These are phyloP conservation scores for Phytophthora kernoviae DNA, from an alignment of 352 stramenopile genomes.

Conservation along the genomic window DNA sequence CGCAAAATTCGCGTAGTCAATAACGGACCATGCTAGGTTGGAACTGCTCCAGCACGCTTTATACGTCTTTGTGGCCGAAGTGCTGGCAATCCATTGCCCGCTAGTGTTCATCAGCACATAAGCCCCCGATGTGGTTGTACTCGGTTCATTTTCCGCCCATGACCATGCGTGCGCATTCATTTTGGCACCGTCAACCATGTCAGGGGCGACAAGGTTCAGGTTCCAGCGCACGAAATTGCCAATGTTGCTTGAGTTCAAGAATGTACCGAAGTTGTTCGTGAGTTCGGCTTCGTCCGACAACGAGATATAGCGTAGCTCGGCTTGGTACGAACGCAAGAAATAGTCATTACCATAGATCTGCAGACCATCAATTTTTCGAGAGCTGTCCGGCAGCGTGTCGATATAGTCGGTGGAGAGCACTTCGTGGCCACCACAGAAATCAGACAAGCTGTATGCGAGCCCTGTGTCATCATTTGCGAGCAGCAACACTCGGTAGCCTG, in stretches of 20 bases:
- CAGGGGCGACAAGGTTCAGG: slow-evolving; percentile 53
- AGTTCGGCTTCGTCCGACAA: slow-evolving; percentile 34
- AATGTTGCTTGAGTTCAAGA: slow-evolving; percentile 45
- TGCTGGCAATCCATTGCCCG: slow-evolving; percentile 40
- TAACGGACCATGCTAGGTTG: slow-evolving; percentile 41
- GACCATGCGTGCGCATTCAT: slow-evolving; percentile 54
- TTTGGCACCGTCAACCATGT: slow-evolving; percentile 49
- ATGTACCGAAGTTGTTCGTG: slow-evolving; percentile 28
- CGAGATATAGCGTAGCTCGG: slow-evolving; percentile 56
- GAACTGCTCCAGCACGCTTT: slow-evolving; percentile 51
- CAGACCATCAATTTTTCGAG: slow-evolving; percentile 40
- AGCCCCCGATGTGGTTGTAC: slow-evolving; percentile 21
- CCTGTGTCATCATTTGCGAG: slow-evolving; percentile 54
- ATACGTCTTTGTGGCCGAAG: slow-evolving; percentile 24
- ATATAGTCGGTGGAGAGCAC: slow-evolving; percentile 45
- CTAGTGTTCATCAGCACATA: slow-evolving; percentile 40
- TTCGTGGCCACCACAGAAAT: slow-evolving; percentile 50
- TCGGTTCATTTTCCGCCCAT: slow-evolving; percentile 53
- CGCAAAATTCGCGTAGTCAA: slow-evolving; percentile 32
- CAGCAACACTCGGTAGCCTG: slow-evolving; percentile 44
- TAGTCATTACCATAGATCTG: slow-evolving; percentile 57
- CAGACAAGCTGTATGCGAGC: slow-evolving; percentile 38
- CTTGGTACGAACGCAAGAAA: slow-evolving; percentile 51
- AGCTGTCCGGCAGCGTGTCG: slow-evolving; percentile 36
- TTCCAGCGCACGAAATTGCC: slow-evolving; percentile 61